Base-by-base conservation (phyloP, 2,329 filamentous ascomycete species). In the Diaporthe helianthi region DNA sequence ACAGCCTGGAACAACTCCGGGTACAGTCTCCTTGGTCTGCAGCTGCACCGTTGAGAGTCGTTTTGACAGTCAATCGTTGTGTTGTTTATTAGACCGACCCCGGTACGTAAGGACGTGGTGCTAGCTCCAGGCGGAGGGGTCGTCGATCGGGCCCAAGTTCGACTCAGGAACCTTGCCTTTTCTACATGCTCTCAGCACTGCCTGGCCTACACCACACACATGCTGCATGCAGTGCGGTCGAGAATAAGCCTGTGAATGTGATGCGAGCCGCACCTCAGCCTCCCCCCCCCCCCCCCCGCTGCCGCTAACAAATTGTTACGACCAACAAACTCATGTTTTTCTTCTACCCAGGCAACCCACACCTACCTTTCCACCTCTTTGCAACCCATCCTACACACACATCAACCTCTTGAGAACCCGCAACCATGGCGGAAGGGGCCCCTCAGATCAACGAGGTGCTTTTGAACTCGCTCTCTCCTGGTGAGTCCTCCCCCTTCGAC, bases 381-480 rank as follows among this genome's bases (percentile, higher is more conserved):
- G 66, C 72, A 72, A 71, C 67, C 77, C 76, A 73, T 73, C 77
- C 73, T 73, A 75, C 75, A 72, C 73, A 69, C 54, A 55, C 24
- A 67, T 49, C 47, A 65, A 60, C 67, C 55, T 55, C 63, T 60
- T 44, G 41, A 61, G 60, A 63, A 46, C 26, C 51, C 60, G 52
- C 79, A 80, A 85, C 79, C 82, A 93, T 89, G 87, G 87, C 86
- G 82, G 87, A 85, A 85, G 94, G 77, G 78, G 76, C 80, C 68
- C 84, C 97, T 92, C 93, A 98, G 86, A 97, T 98, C 86, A 97
- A 95, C 86, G 92, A 94, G 85, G 95, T 99, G 86, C 92, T 99
- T 86, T 90, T 93, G 84, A 95, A 94, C 86, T 98, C 96, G 82
- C 90, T 98, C 84, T 97, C 94, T 79, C 88, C 94, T 80, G 95